phyloP scores from a whole-genome alignment of 2,329 filamentous ascomycete species.

The Fusarium sp. region DNA sequence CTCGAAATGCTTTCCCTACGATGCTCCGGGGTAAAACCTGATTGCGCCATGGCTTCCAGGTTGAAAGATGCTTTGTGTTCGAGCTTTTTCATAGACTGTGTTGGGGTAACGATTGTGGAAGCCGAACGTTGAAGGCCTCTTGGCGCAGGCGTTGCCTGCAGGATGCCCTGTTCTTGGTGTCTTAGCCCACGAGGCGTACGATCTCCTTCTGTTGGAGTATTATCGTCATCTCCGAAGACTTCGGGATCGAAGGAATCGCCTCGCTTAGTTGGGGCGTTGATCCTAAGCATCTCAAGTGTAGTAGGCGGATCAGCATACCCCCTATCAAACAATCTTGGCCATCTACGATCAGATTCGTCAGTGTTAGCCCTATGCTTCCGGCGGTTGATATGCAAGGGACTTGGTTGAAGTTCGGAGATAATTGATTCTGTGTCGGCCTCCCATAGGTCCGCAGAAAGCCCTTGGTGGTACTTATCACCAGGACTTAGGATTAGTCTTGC shows the following conservation, averaged over 20 bases:
- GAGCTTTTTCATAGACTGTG: slow-evolving; percentile 19
- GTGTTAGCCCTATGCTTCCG: slow-evolving; percentile 7
- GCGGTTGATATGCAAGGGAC: slow-evolving; percentile 38
- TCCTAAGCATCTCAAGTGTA: slow-evolving; percentile 6
- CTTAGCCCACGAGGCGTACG: slow-evolving; percentile 1
- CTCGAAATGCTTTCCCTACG: not conserved
- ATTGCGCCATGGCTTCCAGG: slow-evolving; percentile 19
- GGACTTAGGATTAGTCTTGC: slow-evolving; percentile 31
- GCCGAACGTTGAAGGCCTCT: slow-evolving; percentile 20
- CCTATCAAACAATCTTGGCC: slow-evolving; percentile 25
- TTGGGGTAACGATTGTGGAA: slow-evolving; percentile 37
- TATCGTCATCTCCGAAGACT: not conserved
- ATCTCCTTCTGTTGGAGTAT: not conserved
- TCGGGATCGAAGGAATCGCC: not conserved
- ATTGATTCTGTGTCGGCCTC: slow-evolving; percentile 26
- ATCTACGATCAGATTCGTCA: slow-evolving; percentile 12
- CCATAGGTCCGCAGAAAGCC: slow-evolving; percentile 40
- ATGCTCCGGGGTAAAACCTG: slow-evolving; percentile 39
- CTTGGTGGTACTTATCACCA: slow-evolving; percentile 17
- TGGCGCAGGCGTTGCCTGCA: not conserved
- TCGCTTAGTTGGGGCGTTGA: not conserved
- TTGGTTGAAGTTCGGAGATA: slow-evolving; percentile 38
- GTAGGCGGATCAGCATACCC: slow-evolving; percentile 6
- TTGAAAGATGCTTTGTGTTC: slow-evolving; percentile 23
- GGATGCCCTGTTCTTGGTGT: not conserved